Evolutionary conservation across 2,329 filamentous ascomycete genomes (phyloP).

Genomic region (Hypoxylon sp.): DNA sequence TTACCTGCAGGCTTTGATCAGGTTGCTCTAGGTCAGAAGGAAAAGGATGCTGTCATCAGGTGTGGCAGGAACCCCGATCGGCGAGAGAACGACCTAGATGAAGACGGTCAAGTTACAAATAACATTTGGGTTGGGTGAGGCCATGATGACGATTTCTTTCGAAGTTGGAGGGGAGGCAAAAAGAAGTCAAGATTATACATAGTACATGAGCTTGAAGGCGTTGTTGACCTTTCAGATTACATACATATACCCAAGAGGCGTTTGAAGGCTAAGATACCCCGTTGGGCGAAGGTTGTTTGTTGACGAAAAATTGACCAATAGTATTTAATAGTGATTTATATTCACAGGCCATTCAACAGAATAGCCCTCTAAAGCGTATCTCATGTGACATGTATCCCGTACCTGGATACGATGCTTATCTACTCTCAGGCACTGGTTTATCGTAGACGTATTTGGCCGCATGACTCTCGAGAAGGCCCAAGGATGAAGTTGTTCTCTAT

Average conservation of each 20-base stretch:
- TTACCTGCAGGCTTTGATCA: slow-evolving; percentile 66
- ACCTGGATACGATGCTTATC: neutral
- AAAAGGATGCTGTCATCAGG: slow-evolving; percentile 59
- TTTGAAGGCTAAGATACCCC: slow-evolving; percentile 26
- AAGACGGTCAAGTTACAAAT: slow-evolving; percentile 57
- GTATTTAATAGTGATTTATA: neutral
- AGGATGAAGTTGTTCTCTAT: neutral
- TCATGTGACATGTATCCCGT: neutral
- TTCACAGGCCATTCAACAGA: neutral
- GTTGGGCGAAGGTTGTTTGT: neutral
- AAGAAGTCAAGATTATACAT: neutral
- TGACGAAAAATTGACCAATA: neutral
- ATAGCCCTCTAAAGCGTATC: neutral
- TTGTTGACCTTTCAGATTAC: neutral
- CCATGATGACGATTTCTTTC: neutral
- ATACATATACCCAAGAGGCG: slow-evolving; percentile 8
- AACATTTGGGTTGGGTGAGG: slow-evolving; percentile 49
- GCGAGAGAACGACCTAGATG: slow-evolving; percentile 63
- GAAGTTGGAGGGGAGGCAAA: neutral
- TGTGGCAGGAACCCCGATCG: slow-evolving; percentile 66
- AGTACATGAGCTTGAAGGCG: neutral
- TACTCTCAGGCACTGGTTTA: neutral
- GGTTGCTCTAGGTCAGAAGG: slow-evolving; percentile 67
- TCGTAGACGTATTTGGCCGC: neutral
- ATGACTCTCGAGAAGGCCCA: slow-evolving; percentile 3